These are phyloP conservation scores for Phialophora tarda DNA, from an alignment of 2,329 filamentous ascomycete species.

Conservation along the genomic window DNA sequence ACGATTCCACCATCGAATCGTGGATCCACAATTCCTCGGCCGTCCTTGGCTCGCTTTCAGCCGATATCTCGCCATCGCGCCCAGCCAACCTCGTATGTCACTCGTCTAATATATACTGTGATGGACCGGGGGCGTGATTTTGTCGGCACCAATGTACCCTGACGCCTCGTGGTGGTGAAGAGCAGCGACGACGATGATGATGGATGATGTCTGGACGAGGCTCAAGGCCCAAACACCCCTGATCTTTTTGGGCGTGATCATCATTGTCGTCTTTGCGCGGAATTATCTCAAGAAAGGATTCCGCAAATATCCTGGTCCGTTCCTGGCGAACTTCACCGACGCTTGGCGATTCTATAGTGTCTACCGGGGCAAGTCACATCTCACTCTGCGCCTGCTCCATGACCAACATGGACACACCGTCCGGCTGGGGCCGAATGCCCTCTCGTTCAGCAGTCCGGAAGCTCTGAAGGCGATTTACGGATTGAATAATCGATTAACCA, in stretches of 20 bases:
- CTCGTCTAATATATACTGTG: neutral
- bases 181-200: neutral
- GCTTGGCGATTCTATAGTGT: neutral
- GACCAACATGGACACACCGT: conserved; percentile 74
- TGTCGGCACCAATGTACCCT: neutral
- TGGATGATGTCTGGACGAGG: neutral
- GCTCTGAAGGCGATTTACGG: conserved; percentile 79
- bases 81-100: neutral
- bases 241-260: neutral
- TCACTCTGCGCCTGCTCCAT: conserved; percentile 57
- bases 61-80: neutral
- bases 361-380: neutral
- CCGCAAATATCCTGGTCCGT: neutral
- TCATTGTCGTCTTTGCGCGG: neutral
- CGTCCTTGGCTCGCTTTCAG: neutral
- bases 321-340: neutral
- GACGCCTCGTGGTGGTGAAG: neutral
- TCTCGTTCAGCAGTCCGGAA: conserved; percentile 75
- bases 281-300: neutral
- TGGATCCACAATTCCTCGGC: neutral
- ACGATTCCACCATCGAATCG: neutral
- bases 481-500: conserved; percentile 77
- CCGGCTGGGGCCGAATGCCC: conserved; percentile 71
- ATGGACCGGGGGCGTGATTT: neutral
- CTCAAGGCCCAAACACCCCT: neutral